Base-by-base conservation (phyloP, 495 filamentous ascomycete species). In the Parathielavia hyrcaniae region DNA sequence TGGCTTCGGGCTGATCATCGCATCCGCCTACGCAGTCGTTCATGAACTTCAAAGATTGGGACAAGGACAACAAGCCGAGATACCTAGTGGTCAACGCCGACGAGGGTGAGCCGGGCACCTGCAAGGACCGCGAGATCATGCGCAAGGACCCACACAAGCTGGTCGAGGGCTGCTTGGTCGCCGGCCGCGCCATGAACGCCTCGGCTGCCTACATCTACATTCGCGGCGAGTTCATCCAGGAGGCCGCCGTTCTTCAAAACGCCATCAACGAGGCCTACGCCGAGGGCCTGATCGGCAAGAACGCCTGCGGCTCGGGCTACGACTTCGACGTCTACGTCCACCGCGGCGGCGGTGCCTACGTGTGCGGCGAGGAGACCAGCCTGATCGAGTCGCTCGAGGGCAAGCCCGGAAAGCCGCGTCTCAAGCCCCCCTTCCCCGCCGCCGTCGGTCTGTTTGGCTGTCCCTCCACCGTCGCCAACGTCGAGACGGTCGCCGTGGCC, bases 21-120 rank as follows among this genome's bases (percentile, higher is more conserved):
- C 8, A 16, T 0, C 17, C n/a, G n/a, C 35, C 13, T 16, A 30
- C 43, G 16, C 65, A 97, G 91, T 96, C 90, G 50, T 98, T 98
- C 80, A 98, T 98, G 93, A 98, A 97, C 78, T 89, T 90, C 82
- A 96, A 97, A 75, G 95, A 89, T 72, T 98, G 93, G 95, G 91
- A 97, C 65, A 96, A 97, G 79, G 95, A 96, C 69, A 90, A 80
- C 55, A 91, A 95, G 72, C 95, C 95, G 58, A 85, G 93, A 57
- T 98, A 98, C 67, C 80, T 98, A 43, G 91, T 98, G 51, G 88
- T 98, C 77, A 98, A 98, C 67, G 93, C 93, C 62, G 93, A 98
- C 70, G 93, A 98, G 80, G 93, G 93, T 69, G 93, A 98, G 74
- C 93, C 93, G 10, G 93, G 93, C 69, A 98, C 93, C 35, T 98